Evolutionary conservation across 2,329 filamentous ascomycete species (phyloP).

Genomic region (Alternaria sp.): DNA sequence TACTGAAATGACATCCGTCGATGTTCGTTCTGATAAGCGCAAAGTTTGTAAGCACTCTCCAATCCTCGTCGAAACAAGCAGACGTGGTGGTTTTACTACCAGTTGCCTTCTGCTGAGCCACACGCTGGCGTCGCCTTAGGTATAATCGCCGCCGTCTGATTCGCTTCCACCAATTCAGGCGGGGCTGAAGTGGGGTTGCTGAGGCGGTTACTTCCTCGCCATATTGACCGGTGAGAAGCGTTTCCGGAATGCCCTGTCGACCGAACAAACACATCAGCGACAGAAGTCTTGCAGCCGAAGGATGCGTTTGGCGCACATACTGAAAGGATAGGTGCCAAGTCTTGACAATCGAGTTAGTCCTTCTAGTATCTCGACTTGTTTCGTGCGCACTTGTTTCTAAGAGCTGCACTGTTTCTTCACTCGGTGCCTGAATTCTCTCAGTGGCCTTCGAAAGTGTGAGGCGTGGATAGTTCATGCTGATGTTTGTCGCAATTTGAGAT

Average conservation of each 20-base stretch:
- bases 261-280: slow-evolving; percentile 46
- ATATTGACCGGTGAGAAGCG: slow-evolving; percentile 22
- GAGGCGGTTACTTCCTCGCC: not conserved
- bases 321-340: not conserved
- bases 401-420: too few species aligned
- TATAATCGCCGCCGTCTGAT: not conserved
- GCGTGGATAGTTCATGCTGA: not conserved
- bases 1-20: not conserved
- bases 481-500: not conserved
- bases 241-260: slow-evolving; percentile 32
- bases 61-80: slow-evolving; percentile 26
- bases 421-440: not conserved
- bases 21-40: slow-evolving; percentile 18
- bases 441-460: not conserved
- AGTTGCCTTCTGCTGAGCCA: not conserved
- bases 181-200: not conserved
- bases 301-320: not conserved
- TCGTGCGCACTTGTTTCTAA: too few species aligned
- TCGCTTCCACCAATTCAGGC: not conserved
- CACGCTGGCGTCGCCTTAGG: not conserved
- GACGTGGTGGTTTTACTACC: not conserved
- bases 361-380: not conserved
- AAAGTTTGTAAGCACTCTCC: slow-evolving; percentile 19
- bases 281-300: slow-evolving; percentile 53
- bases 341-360: not conserved